Percentiles rank a stretch among this genome's conserved stretches.
These are phyloP conservation scores for Paramecium pentaurelia DNA, from an alignment of 73 alveolate genomes.

Conservation along the genomic window DNA sequence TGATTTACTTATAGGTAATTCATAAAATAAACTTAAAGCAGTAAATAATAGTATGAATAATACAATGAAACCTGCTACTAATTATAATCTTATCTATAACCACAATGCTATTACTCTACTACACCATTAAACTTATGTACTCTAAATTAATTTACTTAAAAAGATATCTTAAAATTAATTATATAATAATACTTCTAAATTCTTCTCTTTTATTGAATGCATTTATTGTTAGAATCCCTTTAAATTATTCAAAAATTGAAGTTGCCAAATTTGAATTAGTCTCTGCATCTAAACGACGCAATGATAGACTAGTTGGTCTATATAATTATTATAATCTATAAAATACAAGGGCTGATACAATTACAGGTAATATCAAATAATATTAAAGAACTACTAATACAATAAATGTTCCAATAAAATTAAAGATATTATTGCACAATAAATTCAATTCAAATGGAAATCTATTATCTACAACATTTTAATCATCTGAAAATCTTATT, in stretches of 20 bases:
- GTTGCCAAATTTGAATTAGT: neutral
- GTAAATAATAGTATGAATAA: neutral
- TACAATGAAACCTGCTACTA: conserved; percentile 4
- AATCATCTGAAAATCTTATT: conserved; percentile 54
- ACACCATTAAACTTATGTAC: neutral
- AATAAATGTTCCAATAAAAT: conserved; percentile 17
- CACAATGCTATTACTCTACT: neutral
- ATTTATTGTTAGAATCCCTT: conserved; percentile 33
- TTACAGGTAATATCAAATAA: neutral
- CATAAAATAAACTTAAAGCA: neutral
- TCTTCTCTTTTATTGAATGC: conserved; percentile 2
- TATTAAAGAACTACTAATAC: neutral
- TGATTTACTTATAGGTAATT: neutral
- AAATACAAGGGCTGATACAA: neutral
- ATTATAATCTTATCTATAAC: conserved; percentile 35
- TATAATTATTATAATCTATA: neutral
- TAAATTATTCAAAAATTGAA: conserved; percentile 1
- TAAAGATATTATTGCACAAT: neutral
- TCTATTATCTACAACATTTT: conserved; percentile 17
- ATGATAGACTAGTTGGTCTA: neutral
- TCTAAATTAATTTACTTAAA: neutral
- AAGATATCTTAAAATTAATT: neutral
- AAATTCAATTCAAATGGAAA: conserved; percentile 42
- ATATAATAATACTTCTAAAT: neutral
- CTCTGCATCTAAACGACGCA: neutral